Base-by-base conservation (phyloP, 1,284 basidiomycete species). In the Jaminaea rosea region DNA sequence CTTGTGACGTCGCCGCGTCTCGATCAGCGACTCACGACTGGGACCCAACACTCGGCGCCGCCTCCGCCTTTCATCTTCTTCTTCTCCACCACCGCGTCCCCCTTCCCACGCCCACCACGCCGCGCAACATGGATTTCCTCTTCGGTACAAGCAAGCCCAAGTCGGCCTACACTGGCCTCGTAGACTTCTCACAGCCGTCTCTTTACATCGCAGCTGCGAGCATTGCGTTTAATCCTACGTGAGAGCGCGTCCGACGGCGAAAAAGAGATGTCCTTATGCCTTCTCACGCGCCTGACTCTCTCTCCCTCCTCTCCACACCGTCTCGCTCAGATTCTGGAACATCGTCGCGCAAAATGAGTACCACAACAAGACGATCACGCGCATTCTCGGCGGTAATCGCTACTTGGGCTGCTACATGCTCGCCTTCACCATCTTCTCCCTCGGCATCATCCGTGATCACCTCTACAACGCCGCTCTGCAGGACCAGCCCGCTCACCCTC, bases 351-450 rank as follows among this genome's bases (percentile, higher is more conserved):
- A 84, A 54, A 90, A 93, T 78, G 92, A 74, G 52, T 71, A 74
- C 50, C 62, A 58, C 54, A 61, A 67, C 50, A 60, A 62, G 49
- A 69, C 70, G 10, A 67, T 74, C 46, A 73, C 73, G 39, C 60
- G 59, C 39, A 4, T 66, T 13, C 61, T 71, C 8, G 62, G 69
- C 27, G 64, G 66, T 23, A 52, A 60, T 21, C 42, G 61, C 10
- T 80, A 81, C 52, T 72, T 81, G 47, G 93, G 89, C 2, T 92
- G 88, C 75, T 97, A 97, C 77, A 83, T 87, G 72, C 81, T 98
- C 27, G 86, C 90, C n/a, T 53, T 85, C n/a, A 79, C 84, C 68
- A 98, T 96, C 62, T 93, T 96, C 75, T 80, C 80, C 10, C 83
- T 87, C 52, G 91, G 91, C 31, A 80, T 93, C 52, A 62, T 94